Base-by-base conservation (phyloP, 2,329 filamentous ascomycete species). In the Penicillium paneum region DNA sequence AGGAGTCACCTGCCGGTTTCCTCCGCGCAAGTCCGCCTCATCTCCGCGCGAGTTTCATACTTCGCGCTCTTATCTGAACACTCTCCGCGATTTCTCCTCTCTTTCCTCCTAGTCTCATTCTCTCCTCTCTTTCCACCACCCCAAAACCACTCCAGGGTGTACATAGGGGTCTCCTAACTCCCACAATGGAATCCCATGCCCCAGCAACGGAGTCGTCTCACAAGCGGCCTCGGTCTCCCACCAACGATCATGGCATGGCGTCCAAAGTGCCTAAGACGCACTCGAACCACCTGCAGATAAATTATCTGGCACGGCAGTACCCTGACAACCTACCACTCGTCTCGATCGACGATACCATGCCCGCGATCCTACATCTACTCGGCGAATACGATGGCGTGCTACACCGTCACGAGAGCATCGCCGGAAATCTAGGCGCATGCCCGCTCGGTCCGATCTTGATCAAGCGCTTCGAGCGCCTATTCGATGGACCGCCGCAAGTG, bases 361-460 rank as follows among this genome's bases (percentile, higher is more conserved):
- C 84, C 12, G 86, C 89, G 62, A 84, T 94, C 51, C 74, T 94
- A 43, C 79, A 83, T 38, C 79, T 92, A 58, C 83, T 96, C 55
- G 82, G 82, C 67, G 87, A 91, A 64, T 96, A 96, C 73, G 90
- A 92, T 81, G 90, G 86, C 60, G 89, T 94, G 15, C 78, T 96
- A 49, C 89, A 90, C 65, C 85, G 90, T 52, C 89, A 93, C 71
- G 91, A 96, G 75, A 93, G 89, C 71, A 84, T 96, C 64, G 91
- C 91, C 43, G 87, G 88, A 54, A 93, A 91, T 66, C 80, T 96
- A 26, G 91, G 91, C 64, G 91, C 90, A 52, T 89, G 90, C 62
- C 86, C 92, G 17, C 83, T 91, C 1, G 90, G 89, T 0, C 90
- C 90, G 24, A 90, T 92, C 48, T 76, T 96, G 58, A 84, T 96